Evolutionary conservation across 305 asterid genomes (phyloP).

Genomic region (Fraxinus greggii): DNA sequence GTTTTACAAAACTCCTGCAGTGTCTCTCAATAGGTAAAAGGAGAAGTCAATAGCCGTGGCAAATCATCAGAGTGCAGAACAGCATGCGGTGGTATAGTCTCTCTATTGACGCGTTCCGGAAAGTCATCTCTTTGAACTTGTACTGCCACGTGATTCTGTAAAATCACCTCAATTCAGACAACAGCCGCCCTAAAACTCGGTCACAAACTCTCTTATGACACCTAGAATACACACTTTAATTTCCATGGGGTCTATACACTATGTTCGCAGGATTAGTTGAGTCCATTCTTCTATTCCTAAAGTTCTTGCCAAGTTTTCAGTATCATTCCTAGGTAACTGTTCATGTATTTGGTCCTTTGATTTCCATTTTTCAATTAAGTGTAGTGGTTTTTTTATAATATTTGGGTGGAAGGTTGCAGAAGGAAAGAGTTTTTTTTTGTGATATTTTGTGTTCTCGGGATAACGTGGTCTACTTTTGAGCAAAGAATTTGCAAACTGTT

Average conservation of each 20-base stretch:
- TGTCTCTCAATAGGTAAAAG: conserved; percentile 19
- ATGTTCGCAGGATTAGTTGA: conserved; percentile 76
- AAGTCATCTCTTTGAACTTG: conserved; percentile 81
- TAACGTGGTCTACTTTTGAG: conserved; percentile 8
- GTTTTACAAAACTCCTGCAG: conserved; percentile 33
- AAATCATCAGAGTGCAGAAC: conserved; percentile 42
- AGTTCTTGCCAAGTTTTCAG: neutral
- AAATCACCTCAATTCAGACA: conserved; percentile 23
- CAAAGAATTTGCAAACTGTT: conserved; percentile 23
- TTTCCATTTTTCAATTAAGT: neutral
- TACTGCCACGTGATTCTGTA: conserved; percentile 93
- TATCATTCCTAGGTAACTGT: neutral
- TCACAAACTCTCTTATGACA: conserved; percentile 1
- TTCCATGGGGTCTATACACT: conserved; percentile 78
- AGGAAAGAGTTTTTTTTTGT: neutral
- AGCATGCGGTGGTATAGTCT: conserved; percentile 81
- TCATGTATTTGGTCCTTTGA: neutral
- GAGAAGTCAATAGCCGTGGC: conserved; percentile 32
- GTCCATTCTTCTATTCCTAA: conserved; percentile 11
- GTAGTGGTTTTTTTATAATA: neutral
- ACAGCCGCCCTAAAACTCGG: neutral
- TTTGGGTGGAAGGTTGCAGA: conserved; percentile 10
- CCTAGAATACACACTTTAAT: neutral
- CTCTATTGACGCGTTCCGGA: conserved; percentile 68
- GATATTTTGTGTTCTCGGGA: neutral